Evolutionary conservation across 371 early-diverging fungal species (phyloP).

Genomic region (Rhizomucor pusillus): DNA sequence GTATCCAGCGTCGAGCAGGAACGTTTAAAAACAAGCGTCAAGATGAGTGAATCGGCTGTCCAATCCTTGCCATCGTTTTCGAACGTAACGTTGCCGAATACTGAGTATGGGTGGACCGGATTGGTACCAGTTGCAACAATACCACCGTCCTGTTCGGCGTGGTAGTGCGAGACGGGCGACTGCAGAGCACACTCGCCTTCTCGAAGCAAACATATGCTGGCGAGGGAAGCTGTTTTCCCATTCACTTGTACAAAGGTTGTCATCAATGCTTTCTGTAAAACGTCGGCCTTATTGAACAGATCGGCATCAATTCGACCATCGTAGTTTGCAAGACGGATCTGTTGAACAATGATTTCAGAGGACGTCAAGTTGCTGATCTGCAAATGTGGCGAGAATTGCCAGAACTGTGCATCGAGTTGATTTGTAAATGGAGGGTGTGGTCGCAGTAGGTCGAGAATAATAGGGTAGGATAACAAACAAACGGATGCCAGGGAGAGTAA

Average conservation of each 20-base stretch:
- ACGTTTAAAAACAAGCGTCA: conserved; percentile 30
- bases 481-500: conserved; percentile 49
- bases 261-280: conserved; percentile 16
- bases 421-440: conserved; percentile 17
- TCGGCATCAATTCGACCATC: conserved; percentile 15
- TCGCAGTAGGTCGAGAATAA: conserved; percentile 25
- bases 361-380: conserved; percentile 18
- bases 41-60: conserved; percentile 50
- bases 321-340: conserved; percentile 25
- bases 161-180: conserved; percentile 57
- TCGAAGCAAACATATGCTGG: conserved; percentile 18
- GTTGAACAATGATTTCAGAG: conserved; percentile 29
- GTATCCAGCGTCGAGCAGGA: conserved; percentile 11
- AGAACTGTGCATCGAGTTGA: conserved; percentile 29
- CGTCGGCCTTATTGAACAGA: conserved; percentile 15
- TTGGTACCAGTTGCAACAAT: conserved; percentile 46
- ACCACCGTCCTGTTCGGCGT: conserved; percentile 19
- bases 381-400: conserved; percentile 27
- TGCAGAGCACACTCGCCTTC: conserved; percentile 50
- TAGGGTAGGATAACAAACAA: conserved; percentile 53
- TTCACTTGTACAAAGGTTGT: conserved; percentile 21
- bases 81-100: conserved; percentile 50
- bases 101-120: conserved; percentile 46
- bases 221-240: conserved; percentile 18
- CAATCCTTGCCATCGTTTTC: conserved; percentile 14